These are phyloP conservation scores for Pichia sp. DNA, from an alignment of 1,139 yeast genomes.

Conservation along the genomic window DNA sequence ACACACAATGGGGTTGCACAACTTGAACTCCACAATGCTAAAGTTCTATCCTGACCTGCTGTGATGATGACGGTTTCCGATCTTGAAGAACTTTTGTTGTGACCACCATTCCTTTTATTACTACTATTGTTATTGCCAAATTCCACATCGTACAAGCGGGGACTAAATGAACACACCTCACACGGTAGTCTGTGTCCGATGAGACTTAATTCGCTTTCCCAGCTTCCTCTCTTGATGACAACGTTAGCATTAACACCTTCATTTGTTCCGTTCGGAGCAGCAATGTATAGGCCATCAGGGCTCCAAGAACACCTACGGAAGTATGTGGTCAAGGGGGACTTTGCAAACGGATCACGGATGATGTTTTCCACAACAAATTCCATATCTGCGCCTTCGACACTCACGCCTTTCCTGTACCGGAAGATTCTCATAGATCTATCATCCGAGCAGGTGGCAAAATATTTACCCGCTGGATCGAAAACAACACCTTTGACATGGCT, in stretches of 20 bases:
- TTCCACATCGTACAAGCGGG: conserved; percentile 49
- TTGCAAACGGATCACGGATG: conserved; percentile 76
- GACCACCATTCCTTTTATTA: conserved; percentile 13
- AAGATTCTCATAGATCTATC: conserved; percentile 87
- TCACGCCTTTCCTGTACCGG: conserved; percentile 59
- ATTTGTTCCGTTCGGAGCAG: conserved; percentile 94
- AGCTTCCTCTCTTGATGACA: conserved; percentile 81
- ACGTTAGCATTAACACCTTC: conserved; percentile 93
- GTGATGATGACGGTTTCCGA: conserved; percentile 57
- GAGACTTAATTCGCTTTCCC: conserved; percentile 84
- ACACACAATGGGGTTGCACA: conserved; percentile 59
- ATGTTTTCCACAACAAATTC: conserved; percentile 84
- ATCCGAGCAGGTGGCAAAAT: conserved; percentile 94
- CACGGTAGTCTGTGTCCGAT: conserved; percentile 97
- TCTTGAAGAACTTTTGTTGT: background rate
- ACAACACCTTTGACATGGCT: conserved; percentile 95
- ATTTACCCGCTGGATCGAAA: conserved; percentile 96
- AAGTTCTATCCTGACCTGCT: conserved; percentile 72
- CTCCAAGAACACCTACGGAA: conserved; percentile 94
- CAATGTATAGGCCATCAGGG: conserved; percentile 95
- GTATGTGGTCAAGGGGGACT: conserved; percentile 88
- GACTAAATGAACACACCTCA: conserved; percentile 89
- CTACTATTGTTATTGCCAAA: conserved; percentile 17
- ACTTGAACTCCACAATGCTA: conserved; percentile 68
- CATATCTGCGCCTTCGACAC: conserved; percentile 48